Evolutionary conservation across 1,139 yeast genomes (phyloP).

Genomic region (Geotrichum cucujoidarum): DNA sequence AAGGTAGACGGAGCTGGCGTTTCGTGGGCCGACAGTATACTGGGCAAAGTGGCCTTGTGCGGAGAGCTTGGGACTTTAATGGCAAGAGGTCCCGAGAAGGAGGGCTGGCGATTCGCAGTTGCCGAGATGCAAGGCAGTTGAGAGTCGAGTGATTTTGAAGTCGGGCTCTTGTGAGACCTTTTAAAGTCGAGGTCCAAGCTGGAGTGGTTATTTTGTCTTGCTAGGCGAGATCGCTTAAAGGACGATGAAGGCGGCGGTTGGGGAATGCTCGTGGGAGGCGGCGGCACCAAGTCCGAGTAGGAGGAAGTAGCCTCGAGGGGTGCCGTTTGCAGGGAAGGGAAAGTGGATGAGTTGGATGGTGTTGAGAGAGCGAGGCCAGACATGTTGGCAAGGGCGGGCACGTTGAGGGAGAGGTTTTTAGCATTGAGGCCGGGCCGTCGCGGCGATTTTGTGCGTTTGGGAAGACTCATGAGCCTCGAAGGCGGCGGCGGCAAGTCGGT

Average conservation of each 20-base stretch:
- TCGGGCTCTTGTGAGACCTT: constrained; percentile 1
- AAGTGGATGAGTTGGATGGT: constrained; percentile 1
- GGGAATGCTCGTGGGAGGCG: constrained; percentile 8
- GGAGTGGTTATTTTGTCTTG: constrained; percentile 2
- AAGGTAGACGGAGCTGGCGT: background rate
- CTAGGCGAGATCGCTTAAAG: background rate
- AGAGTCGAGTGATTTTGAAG: constrained; percentile 8
- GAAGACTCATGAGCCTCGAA: constrained; percentile 9
- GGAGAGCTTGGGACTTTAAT: constrained; percentile 6
- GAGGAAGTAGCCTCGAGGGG: constrained; percentile 1
- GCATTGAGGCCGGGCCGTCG: constrained; percentile 11
- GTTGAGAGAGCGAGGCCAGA: constrained; percentile 9
- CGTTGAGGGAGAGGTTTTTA: constrained; percentile 16
- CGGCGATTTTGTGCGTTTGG: background rate
- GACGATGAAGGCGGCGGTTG: constrained; percentile 1
- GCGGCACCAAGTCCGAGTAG: background rate
- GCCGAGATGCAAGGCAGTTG: background rate
- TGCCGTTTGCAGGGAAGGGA: background rate
- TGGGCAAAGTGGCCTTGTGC: background rate
- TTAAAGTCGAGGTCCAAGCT: constrained; percentile 1
- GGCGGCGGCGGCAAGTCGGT: constrained; percentile 9
- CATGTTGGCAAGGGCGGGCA: constrained; percentile 14
- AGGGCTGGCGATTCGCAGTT: background rate
- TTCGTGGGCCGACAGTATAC: background rate
- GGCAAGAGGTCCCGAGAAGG: background rate